Base-by-base conservation (phyloP, 78 protist species). In the Dictyostelium intermedium region DNA sequence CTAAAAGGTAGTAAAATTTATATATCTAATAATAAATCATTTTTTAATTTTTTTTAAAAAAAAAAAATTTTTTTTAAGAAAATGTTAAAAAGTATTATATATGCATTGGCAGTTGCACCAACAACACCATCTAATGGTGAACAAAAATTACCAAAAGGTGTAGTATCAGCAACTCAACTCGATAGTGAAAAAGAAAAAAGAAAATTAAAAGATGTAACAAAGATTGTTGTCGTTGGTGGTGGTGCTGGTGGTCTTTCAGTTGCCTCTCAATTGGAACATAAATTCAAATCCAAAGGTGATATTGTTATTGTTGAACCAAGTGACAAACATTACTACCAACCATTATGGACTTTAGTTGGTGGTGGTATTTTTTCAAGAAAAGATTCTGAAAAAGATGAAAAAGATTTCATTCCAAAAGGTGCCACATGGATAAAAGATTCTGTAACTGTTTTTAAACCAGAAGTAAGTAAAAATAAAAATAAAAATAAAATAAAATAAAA, bases 291-390 rank as follows among this genome's bases (percentile, higher is more conserved):
- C 11, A 70, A 78, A 66, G 93, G 87, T 53, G 82, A 89, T 25
- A 89, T 89, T 39, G 35, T 50, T 25, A 89, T 89, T 23, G 50
- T 89, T 80, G 98, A 96, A 76, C 96, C 96, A 78, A 18, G 77
- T 2, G 63, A 63, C 2, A 70, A 66, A n/a, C 98, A 96, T 92
- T 96, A 91, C 37, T 96, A 96, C 61, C 98, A 96, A 82, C 96
- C 98, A 25, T 53, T 77, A 43, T 96, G 96, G 96, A 96, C 96
- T 20, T 83, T 96, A 80, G 95, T 93, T 18, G 98, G 98, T 43
- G 98, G 96, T 27, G 96, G 96, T 73, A 47, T 96, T 5, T 78
- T 79, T 45, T 27, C n/a, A 30, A 56, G 35, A 43, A 45, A 63
- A 3, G 27, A 34, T 1, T 43, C 87, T 37, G 93, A 43, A 35